Evolutionary conservation across 2,329 filamentous ascomycete genomes (phyloP), one percentile per base, ranked within the genome.

Genomic region (Apiospora kogelbergensis): DNA sequence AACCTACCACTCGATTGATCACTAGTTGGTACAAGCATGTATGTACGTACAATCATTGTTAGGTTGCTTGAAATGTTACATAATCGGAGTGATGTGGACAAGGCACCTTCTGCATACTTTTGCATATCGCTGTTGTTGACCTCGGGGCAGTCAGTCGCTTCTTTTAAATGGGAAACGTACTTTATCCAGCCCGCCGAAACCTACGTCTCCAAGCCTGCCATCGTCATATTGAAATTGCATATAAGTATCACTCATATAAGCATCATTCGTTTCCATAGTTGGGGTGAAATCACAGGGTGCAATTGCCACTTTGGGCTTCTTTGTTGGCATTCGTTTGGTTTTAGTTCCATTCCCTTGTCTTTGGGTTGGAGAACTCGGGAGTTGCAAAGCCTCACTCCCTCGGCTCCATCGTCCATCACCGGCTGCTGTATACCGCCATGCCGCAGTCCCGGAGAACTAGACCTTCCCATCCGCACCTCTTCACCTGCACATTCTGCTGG

Each of bases 401-500:
- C 42, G 42, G 6, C 20, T 15, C 20, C 42, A 20, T 33, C 33
- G 20, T 44, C 15, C 20, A 20, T 22, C n/a, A 22, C n/a, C 11
- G 6, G 11, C 48, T 57, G 24, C 5, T 46, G 15, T 46, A 22
- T 30, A 22, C 30, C 13, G 30, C 20, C n/a, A 66, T 66, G 65
- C 44, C 44, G 2, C 65, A 41, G 33, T 24, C 26, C 33, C 26
- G 17, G 4, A 53, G 30, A 46, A 10, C 10, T 17, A 22, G 7
- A n/a, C 48, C 48, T 9, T 7, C 44, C 30, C 69, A 66, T 65
- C 42, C 68, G 15, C 69, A 74, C 22, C 72, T 78, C 42, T 88
- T 88, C 76, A 84, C 84, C 24, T 89, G 87, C 74, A 88, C 85
- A 1, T 87, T 89, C 73, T 89, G 86, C 80, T 85, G 84, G 80